phyloP scores from a whole-genome alignment of 495 filamentous ascomycete species.

The Pseudoneurospora amorphoporcata region DNA sequence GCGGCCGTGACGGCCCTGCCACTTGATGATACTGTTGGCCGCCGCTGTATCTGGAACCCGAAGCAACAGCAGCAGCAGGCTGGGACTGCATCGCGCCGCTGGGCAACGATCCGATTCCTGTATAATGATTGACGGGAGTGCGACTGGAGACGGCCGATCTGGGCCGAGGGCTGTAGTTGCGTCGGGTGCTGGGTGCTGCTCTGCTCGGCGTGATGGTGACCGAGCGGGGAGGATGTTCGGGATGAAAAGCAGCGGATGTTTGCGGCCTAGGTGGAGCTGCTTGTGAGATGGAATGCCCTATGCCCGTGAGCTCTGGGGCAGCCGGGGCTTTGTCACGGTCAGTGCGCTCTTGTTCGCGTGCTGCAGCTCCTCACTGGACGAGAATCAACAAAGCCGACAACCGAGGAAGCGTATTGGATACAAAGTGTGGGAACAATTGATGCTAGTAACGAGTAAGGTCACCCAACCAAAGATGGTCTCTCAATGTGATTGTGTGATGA shows the following conservation, averaged over 20 bases:
- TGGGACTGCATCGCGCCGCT: conserved; percentile 18
- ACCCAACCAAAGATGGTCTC: too few relatives aligned
- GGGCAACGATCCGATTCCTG: not conserved
- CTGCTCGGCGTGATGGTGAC: not conserved
- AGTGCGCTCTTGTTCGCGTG: not conserved
- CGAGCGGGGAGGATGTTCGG: not conserved
- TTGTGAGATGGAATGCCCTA: not conserved
- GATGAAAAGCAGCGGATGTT: not conserved
- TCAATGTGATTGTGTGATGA: too few relatives aligned
- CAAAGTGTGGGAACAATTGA: not conserved
- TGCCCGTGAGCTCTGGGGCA: not conserved
- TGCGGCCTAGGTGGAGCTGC: not conserved
- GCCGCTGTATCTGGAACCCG: conserved; percentile 6
- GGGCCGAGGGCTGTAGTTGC: not conserved
- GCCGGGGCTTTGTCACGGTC: not conserved
- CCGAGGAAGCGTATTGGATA: not conserved
- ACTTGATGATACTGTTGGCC: conserved; percentile 8
- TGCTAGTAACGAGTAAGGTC: too few relatives aligned
- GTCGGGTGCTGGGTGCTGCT: not conserved
- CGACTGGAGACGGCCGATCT: not conserved
- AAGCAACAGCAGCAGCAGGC: conserved; percentile 1
- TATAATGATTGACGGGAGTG: not conserved
- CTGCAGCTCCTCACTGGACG: not conserved
- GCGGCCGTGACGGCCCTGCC: conserved; percentile 1
- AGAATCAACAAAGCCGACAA: not conserved